Evolutionary conservation across 169 alveolate species (phyloP), one percentile per base, ranked within the genome.

Genomic region (Babesia sp.): DNA sequence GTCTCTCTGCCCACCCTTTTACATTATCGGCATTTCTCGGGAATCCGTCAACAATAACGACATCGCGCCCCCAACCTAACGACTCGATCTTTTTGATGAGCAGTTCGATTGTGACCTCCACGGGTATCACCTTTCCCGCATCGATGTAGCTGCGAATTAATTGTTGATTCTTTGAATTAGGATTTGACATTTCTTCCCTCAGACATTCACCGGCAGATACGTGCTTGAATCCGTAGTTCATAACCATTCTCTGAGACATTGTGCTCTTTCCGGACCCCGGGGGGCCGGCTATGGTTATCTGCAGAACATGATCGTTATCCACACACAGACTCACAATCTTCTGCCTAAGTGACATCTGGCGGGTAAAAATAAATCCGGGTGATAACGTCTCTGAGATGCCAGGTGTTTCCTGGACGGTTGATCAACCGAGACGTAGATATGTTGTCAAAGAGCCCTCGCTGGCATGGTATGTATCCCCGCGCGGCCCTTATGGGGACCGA

Each of bases 111-210:
- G 99, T 96, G n/a, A 96, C 92, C 69, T 92, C 95, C 48, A 92
- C 98, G n/a, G 99, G 99, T 1, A 96, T 98, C 12, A 96, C 94
- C 71, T 89, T 73, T 20, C 99, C 99, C 56, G 73, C 81, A 42
- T 82, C 86, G 54, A 88, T 85, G 83, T 73, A 83, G 57, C 71
- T 50, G 26, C 68, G 60, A 46, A 88, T 88, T 3, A 78, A 45
- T 37, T 81, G 63, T 61, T 76, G 67, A 61, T 77, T 41, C 39
- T 45, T 55, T 58, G 93, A 86, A 37, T 56, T 44, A 28, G 92
- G 90, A 3, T 76, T 67, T 16, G 60, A 50, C 74, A 75, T 59
- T 60, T 88, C 93, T 42, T 88, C 93, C 34, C 93, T 64, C 34
- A 88, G 72, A 53, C 93, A 77, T 48, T 61, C 86, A 28, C 98